Evolutionary conservation across 2,329 filamentous ascomycete species (phyloP).

Genomic region (Xylaria arbuscula): DNA sequence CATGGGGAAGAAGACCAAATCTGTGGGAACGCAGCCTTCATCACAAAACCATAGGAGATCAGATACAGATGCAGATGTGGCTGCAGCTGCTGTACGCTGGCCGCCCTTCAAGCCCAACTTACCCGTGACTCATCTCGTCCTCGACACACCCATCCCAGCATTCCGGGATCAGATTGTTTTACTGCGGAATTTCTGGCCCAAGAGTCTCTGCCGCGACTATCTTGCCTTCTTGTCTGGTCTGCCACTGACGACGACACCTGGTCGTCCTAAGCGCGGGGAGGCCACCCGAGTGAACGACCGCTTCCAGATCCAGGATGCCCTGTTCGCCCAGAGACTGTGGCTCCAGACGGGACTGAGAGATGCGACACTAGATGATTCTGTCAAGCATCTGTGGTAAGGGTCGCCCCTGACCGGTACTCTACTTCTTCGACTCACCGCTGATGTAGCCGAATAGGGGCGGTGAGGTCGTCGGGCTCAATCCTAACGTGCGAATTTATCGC

Average conservation of each 20-base stretch:
- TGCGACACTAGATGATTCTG: constrained; percentile 58
- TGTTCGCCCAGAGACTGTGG: constrained; percentile 82
- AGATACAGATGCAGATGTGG: constrained; percentile 35
- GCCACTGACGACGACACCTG: constrained; percentile 80
- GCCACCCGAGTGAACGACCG: constrained; percentile 90
- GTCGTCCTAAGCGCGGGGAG: constrained; percentile 80
- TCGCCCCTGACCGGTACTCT: background rate
- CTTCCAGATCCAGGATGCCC: constrained; percentile 81
- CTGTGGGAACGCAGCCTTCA: constrained; percentile 11
- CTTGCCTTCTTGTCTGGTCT: constrained; percentile 74
- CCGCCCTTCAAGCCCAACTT: constrained; percentile 76
- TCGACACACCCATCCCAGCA: constrained; percentile 62
- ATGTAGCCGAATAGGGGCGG: constrained; percentile 74
- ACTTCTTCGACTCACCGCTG: constrained; percentile 12
- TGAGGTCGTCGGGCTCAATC: constrained; percentile 83
- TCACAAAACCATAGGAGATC: constrained; percentile 23
- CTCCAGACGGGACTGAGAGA: constrained; percentile 77
- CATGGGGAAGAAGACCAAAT: constrained; percentile 31
- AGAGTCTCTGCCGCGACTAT: constrained; percentile 79
- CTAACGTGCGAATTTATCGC: constrained; percentile 89
- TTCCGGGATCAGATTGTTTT: constrained; percentile 73
- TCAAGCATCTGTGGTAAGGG: constrained; percentile 58
- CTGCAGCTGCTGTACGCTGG: constrained; percentile 66
- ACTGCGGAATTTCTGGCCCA: constrained; percentile 79
- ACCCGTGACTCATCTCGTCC: constrained; percentile 71